Evolutionary conservation across 108 stramenopile species (phyloP).

Genomic region (Conticribra weissflogii): DNA sequence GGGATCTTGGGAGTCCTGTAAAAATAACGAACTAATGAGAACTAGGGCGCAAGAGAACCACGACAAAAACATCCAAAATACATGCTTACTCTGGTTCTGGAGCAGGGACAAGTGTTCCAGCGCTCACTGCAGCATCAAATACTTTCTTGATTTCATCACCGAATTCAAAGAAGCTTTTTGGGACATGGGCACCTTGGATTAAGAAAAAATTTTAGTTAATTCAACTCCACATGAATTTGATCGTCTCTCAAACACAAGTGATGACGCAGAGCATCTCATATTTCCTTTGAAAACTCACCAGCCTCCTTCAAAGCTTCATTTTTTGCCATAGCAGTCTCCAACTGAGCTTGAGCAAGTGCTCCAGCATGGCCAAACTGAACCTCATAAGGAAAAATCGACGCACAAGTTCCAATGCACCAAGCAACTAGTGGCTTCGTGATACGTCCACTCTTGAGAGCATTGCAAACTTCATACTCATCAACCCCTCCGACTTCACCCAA

Average conservation of each 20-base stretch:
- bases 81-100: slow-evolving; percentile 74
- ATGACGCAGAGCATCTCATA: too few relatives aligned
- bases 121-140: slow-evolving; percentile 25
- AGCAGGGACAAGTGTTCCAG: slow-evolving; percentile 22
- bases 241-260: background rate
- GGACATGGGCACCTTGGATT: slow-evolving; percentile 61
- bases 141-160: slow-evolving; percentile 68
- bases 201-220: background rate
- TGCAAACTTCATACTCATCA: slow-evolving; percentile 94
- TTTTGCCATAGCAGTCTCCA: slow-evolving; percentile 88
- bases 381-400: slow-evolving; percentile 89
- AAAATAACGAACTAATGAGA: too few relatives aligned
- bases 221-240: too few relatives aligned
- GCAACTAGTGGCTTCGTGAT: slow-evolving; percentile 90
- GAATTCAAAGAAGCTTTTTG: slow-evolving; percentile 84
- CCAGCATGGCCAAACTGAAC: slow-evolving; percentile 95
- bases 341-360: slow-evolving; percentile 78
- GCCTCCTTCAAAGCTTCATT: slow-evolving; percentile 78
- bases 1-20: slow-evolving; percentile 79
- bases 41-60: too few relatives aligned
- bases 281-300: slow-evolving; percentile 46
- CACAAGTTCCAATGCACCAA: slow-evolving; percentile 94
- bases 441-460: slow-evolving; percentile 80
- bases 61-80: too few relatives aligned
- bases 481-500: slow-evolving; percentile 91